These are phyloP conservation scores for Citrus hindsii DNA, from an alignment of 345 rosid genomes.

Conservation along the genomic window DNA sequence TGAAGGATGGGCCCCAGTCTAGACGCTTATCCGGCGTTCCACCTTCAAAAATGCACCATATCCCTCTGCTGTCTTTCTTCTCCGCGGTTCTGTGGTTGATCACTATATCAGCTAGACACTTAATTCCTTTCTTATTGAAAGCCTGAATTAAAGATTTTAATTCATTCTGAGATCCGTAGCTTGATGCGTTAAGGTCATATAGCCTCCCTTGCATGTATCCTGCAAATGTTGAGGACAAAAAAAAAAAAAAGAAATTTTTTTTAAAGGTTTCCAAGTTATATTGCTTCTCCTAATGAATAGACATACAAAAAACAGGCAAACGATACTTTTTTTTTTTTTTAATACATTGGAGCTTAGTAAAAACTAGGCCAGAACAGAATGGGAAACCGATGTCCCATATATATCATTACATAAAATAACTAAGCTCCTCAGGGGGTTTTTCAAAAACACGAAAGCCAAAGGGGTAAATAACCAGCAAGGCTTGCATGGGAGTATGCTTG, in stretches of 20 bases:
- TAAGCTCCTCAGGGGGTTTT: fast-evolving
- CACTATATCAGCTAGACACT: conserved; percentile 75
- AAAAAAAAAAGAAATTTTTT: neutral
- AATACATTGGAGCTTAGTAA: too few species aligned
- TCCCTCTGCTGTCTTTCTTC: conserved; percentile 58
- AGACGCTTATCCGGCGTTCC: conserved; percentile 13
- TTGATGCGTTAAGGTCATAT: conserved; percentile 68
- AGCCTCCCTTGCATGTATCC: conserved; percentile 88
- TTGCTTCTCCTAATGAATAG: too few species aligned
- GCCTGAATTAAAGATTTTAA: conserved; percentile 50
- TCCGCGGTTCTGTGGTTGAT: conserved; percentile 82
- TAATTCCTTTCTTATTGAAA: conserved; percentile 51
- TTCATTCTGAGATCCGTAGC: conserved; percentile 57
- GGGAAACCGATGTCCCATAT: fast-evolving
- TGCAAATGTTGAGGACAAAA: conserved; percentile 4
- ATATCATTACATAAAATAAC: too few species aligned
- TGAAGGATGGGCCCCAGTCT: conserved; percentile 80
- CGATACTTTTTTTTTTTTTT: too few species aligned
- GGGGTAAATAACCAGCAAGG: too few species aligned
- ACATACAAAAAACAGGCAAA: too few species aligned
- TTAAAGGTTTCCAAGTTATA: neutral
- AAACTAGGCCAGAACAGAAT: too few species aligned
- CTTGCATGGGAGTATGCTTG: too few species aligned
- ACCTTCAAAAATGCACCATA: conserved; percentile 72
- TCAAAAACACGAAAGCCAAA: too few species aligned